Evolutionary conservation across 2,329 filamentous ascomycete genomes (phyloP).

Genomic region (Trichoderma atrobrunneum): DNA sequence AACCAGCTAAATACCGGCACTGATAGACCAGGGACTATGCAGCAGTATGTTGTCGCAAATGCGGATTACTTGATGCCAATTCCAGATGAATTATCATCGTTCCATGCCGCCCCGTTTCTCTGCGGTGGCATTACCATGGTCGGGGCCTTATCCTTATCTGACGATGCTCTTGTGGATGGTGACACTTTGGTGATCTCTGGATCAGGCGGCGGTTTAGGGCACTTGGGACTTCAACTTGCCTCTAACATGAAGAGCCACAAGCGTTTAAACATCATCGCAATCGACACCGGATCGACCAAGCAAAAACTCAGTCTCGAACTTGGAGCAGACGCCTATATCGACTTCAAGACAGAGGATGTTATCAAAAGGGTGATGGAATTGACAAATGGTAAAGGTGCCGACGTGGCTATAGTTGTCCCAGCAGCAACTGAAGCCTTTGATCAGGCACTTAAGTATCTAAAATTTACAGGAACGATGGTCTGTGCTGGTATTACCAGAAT

Average conservation of each 20-base stretch:
- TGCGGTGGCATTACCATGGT: constrained; percentile 3
- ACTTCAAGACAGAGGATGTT: background rate
- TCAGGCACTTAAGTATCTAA: background rate
- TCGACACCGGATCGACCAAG: background rate
- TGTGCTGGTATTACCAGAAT: background rate
- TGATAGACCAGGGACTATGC: constrained; percentile 1
- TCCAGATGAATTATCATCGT: background rate
- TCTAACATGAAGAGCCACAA: background rate
- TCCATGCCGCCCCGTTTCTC: background rate
- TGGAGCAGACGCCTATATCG: background rate
- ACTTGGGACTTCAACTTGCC: background rate
- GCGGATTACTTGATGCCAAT: constrained; percentile 7
- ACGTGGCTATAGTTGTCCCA: background rate
- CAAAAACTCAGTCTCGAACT: background rate
- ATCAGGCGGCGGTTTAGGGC: background rate
- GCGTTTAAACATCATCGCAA: background rate
- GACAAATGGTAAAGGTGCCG: background rate
- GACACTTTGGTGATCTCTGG: constrained; percentile 2
- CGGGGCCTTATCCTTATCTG: background rate
- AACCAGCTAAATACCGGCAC: background rate
- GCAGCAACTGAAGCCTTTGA: background rate
- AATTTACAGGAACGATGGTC: background rate
- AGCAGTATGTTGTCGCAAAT: constrained; percentile 7
- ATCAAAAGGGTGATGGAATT: background rate
- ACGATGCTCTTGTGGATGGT: background rate